Conservation (phyloP, 495 filamentous ascomycete species). For the Daldinia caldariorum region DNA sequence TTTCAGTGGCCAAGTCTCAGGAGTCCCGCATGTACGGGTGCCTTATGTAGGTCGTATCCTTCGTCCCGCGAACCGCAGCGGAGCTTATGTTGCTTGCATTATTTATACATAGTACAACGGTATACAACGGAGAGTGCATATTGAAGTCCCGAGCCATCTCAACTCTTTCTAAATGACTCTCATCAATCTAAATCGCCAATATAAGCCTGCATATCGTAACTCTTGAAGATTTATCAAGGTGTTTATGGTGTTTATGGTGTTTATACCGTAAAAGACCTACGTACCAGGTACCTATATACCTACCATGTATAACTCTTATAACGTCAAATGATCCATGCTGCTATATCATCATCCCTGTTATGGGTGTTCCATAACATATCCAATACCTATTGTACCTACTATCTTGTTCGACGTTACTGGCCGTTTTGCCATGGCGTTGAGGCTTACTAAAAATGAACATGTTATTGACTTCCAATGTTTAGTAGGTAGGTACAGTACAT, state of each 20-base stretch:
- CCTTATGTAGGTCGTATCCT: constrained; percentile 36
- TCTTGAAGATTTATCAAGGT: constrained; percentile 32
- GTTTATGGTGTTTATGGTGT: constrained; percentile 24
- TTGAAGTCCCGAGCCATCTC: constrained; percentile 38
- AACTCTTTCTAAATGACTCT: constrained; percentile 36
- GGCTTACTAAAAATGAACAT: constrained; percentile 35
- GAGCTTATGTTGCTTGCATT: constrained; percentile 45
- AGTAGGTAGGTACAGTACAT: too few relatives aligned
- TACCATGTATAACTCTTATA: constrained; percentile 25
- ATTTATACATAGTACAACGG: constrained; percentile 33
- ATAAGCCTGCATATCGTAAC: constrained; percentile 19
- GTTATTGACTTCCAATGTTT: too few relatives aligned
- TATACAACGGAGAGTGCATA: constrained; percentile 30
- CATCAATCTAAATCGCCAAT: constrained; percentile 28
- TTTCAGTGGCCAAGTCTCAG: neutral
- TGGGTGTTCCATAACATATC: constrained; percentile 39
- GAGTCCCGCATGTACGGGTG: constrained; percentile 29
- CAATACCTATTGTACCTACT: constrained; percentile 27
- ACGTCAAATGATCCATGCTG: constrained; percentile 39
- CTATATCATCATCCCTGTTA: constrained; percentile 40
- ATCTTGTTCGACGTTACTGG: constrained; percentile 25
- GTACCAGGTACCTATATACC: neutral
- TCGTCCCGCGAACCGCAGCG: constrained; percentile 41
- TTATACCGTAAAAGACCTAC: constrained; percentile 9
- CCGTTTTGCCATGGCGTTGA: constrained; percentile 28